Percentiles rank a stretch among this genome's conserved stretches.
Conservation (phyloP, 768 basidiomycete species). For the Hericium coralloides region DNA sequence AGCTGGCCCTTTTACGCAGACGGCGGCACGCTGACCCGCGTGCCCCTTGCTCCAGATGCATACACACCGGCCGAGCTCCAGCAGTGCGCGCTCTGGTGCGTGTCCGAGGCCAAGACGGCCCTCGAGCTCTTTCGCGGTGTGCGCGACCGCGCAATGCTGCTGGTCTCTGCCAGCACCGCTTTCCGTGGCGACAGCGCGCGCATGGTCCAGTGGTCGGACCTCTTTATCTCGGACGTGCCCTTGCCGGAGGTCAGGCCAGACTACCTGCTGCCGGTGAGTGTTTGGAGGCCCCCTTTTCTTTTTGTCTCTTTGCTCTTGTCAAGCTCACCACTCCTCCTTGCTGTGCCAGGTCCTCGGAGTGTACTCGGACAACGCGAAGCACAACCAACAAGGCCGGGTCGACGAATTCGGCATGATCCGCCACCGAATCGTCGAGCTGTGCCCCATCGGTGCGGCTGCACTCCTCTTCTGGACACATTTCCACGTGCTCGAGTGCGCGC, state of each 20-base stretch:
- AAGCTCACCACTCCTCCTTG: too few species aligned
- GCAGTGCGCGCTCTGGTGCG: neutral
- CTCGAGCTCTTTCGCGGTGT: neutral
- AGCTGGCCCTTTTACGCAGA: too few species aligned
- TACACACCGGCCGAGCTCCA: neutral
- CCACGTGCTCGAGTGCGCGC: constrained; percentile 16
- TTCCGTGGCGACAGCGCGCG: too few species aligned
- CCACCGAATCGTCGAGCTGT: constrained; percentile 22
- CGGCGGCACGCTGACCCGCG: too few species aligned
- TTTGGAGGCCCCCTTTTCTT: too few species aligned
- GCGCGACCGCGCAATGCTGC: neutral
- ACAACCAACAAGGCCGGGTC: constrained; percentile 22
- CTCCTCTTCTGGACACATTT: constrained; percentile 22
- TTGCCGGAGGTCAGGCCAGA: too few species aligned
- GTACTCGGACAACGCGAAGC: constrained; percentile 23
- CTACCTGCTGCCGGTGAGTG: too few species aligned
- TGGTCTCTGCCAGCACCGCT: too few species aligned
- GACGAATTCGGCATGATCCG: constrained; percentile 25
- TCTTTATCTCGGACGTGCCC: too few species aligned
- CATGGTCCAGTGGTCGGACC: too few species aligned
- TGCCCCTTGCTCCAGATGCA: neutral
- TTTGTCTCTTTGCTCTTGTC: too few species aligned
- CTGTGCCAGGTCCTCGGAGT: constrained; percentile 19
- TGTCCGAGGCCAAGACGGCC: neutral
- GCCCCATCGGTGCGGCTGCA: constrained; percentile 20